Conservation (phyloP, 2,329 filamentous ascomycete genomes). For the Aureobasidium subglaciale region DNA sequence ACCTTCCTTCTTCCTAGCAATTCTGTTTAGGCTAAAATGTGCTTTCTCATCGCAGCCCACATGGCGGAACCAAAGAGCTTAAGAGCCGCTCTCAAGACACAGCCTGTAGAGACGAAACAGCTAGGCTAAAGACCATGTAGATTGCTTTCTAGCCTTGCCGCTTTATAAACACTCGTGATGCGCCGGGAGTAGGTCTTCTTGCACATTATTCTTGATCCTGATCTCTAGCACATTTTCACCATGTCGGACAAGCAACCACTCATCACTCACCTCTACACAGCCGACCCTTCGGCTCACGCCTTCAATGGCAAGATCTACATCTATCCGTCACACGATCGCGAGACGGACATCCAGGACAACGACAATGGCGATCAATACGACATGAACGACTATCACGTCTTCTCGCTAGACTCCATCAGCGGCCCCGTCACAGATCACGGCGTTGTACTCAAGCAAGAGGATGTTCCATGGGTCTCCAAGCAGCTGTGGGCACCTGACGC, state of each 20-base stretch:
- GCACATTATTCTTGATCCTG: not conserved
- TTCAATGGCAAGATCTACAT: constrained; percentile 70
- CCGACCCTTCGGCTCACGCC: constrained; percentile 73
- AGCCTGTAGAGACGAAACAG: not conserved
- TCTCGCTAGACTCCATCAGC: constrained; percentile 53
- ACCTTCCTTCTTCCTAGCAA: not conserved
- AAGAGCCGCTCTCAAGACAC: not conserved
- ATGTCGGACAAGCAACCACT: constrained; percentile 30
- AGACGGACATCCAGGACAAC: constrained; percentile 67
- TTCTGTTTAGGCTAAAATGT: constrained; percentile 2
- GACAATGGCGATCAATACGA: constrained; percentile 83
- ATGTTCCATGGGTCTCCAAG: constrained; percentile 70
- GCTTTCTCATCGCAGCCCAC: not conserved
- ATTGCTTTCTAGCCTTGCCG: not conserved
- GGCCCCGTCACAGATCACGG: constrained; percentile 64
- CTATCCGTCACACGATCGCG: constrained; percentile 74
- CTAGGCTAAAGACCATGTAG: not conserved
- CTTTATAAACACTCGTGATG: constrained; percentile 8
- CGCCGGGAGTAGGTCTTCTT: not conserved
- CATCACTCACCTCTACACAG: constrained; percentile 69
- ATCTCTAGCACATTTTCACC: not conserved
- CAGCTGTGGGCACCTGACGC: constrained; percentile 79
- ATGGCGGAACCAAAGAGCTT: not conserved
- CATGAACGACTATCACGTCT: constrained; percentile 78
- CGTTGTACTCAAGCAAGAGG: constrained; percentile 55